A percentile compares a stretch with the other conserved stretches of the same genome.
Evolutionary conservation across 441 rosid species (phyloP).

Genomic region (Erodium moschatum): DNA sequence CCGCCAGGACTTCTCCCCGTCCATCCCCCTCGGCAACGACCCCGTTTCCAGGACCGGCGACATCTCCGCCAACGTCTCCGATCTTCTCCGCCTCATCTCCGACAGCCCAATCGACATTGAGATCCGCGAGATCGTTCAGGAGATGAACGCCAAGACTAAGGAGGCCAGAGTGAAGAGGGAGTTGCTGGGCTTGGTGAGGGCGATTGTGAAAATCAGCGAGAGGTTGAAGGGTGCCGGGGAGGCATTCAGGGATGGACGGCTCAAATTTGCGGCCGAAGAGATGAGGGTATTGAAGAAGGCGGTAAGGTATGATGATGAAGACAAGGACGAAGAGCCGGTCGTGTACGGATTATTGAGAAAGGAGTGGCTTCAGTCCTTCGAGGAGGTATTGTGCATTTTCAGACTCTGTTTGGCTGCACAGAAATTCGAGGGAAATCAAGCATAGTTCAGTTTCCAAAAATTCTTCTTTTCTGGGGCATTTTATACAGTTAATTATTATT

Average conservation of each 20-base stretch:
- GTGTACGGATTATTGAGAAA: conserved; percentile 59
- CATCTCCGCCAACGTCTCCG: conserved; percentile 37
- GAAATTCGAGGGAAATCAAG: background rate
- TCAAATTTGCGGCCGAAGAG: conserved; percentile 65
- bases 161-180: conserved; percentile 58
- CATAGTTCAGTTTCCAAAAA: too few species aligned
- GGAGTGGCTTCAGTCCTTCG: conserved; percentile 76
- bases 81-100: conserved; percentile 42
- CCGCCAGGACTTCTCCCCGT: conserved; percentile 59
- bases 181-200: conserved; percentile 48
- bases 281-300: conserved; percentile 52
- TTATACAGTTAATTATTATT: too few species aligned
- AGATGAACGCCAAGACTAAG: conserved; percentile 40
- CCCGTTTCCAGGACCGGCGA: conserved; percentile 44
- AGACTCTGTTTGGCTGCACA: conserved; percentile 17
- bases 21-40: conserved; percentile 65
- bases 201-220: conserved; percentile 52
- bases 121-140: conserved; percentile 51
- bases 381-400: conserved; percentile 38
- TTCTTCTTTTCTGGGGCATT: too few species aligned
- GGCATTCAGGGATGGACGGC: conserved; percentile 46
- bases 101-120: conserved; percentile 45
- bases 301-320: conserved; percentile 55
- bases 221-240: conserved; percentile 51
- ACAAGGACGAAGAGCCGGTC: conserved; percentile 59